phyloP scores from a whole-genome alignment of 371 early-diverging fungal species.

The Rhizopus delemar region DNA sequence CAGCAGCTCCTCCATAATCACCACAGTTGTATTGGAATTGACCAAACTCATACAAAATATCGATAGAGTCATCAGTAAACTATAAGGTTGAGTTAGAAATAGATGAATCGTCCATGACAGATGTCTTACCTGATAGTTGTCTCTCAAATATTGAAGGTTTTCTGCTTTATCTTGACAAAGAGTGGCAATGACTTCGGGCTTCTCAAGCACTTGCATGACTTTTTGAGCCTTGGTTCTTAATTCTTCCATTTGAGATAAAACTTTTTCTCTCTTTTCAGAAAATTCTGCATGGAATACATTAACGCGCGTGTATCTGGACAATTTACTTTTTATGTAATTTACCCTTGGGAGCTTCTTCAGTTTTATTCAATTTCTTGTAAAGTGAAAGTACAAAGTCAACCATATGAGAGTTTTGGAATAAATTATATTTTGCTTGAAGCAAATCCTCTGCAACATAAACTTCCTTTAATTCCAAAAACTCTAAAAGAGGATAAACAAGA shows the following conservation, averaged over 20 bases:
- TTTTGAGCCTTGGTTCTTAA: conserved; percentile 78
- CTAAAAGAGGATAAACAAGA: conserved; percentile 85
- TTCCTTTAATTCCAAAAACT: conserved; percentile 82
- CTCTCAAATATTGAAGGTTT: conserved; percentile 81
- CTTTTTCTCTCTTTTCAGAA: conserved; percentile 71
- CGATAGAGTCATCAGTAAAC: conserved; percentile 84
- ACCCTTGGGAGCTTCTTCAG: conserved; percentile 69
- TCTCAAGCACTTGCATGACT: conserved; percentile 85
- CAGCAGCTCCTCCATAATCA: conserved; percentile 88
- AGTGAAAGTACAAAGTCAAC: conserved; percentile 84
- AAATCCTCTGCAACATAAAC: conserved; percentile 77
- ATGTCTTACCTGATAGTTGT: conserved; percentile 70
- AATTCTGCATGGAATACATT: conserved; percentile 48
- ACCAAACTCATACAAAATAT: conserved; percentile 82
- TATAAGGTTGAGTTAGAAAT: conserved; percentile 20
- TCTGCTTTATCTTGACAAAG: conserved; percentile 91
- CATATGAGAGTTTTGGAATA: conserved; percentile 88
- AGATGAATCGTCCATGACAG: not conserved
- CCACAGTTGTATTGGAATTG: conserved; percentile 91
- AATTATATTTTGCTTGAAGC: conserved; percentile 84
- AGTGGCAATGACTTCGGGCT: conserved; percentile 85
- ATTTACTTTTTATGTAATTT: conserved; percentile 1
- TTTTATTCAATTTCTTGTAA: conserved; percentile 76
- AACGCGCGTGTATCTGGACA: too few species aligned
- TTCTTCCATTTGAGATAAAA: conserved; percentile 71